Base-by-base conservation (phyloP, 208 protist genomes). In the Acanthamoeba healyi region DNA sequence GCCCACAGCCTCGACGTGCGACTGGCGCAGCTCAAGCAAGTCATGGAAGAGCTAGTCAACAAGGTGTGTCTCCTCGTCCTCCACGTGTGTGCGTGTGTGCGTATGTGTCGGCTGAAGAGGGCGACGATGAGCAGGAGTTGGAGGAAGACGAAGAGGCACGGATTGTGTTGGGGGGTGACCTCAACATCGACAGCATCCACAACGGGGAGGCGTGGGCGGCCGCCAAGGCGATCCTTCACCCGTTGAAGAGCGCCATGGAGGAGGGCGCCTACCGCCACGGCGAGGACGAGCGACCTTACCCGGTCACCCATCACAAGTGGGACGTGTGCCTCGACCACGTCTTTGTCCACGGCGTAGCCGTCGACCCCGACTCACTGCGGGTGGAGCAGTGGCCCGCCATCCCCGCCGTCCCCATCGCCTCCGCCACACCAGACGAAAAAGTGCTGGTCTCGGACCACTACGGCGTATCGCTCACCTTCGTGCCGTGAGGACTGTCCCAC, bases 101-200 rank as follows among this genome's bases (percentile, higher is more conserved):
- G 54, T 61, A 24, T 22, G 54, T 61, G 14, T 61, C 1, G 54
- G 9, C 29, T 32, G 0, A n/a, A 32, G 9, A n/a, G 29, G n/a
- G 17, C 40, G 19, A 12, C 0, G 29, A 70, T 34, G 29, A 40
- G 65, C 65, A 74, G 65, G 65, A 74, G 65, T n/a, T 74, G 19
- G 65, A 32, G 0, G 65, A 14, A 7, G 65, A 74, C 32, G 34
- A 34, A 38, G 65, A 38, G 15, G 65, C 65, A 0, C 36, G 65
- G n/a, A 74, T 74, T 38, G 34, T 74, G 65, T 5, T 74, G 65
- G 65, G 65, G 14, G 65, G 65, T 4, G 65, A 74, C 65, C 65
- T 74, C 65, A 74, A 74, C 65, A 74, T 74, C 65, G 65, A 74
- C 65, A 74, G 65, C 65, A 32, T 32, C 19, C 65, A 74, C 65